phyloP scores from a whole-genome alignment of 2,329 filamentous ascomycete species.

The Colletotrichum lindemuthianum region DNA sequence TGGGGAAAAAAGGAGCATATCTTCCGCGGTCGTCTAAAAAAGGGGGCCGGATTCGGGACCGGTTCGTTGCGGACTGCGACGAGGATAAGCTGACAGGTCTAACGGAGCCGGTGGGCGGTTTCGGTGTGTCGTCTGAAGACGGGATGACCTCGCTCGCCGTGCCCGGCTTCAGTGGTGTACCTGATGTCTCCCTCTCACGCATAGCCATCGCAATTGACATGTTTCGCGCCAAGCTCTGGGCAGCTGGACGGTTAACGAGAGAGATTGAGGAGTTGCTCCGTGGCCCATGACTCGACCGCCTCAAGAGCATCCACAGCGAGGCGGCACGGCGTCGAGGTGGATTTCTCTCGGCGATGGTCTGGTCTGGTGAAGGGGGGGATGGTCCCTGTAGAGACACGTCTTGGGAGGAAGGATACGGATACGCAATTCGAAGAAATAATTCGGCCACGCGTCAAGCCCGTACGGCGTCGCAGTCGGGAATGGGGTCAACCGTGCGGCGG shows the following conservation, averaged over 20 bases:
- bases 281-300: slow-evolving; percentile 28
- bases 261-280: slow-evolving; percentile 14
- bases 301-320: slow-evolving; percentile 32
- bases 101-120: slow-evolving; percentile 19
- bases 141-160: slow-evolving; percentile 16
- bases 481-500: slow-evolving; percentile 3
- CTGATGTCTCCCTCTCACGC: not conserved
- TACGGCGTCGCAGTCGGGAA: slow-evolving; percentile 26
- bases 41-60: slow-evolving; percentile 8
- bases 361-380: slow-evolving; percentile 7
- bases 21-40: not conserved
- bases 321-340: slow-evolving; percentile 10
- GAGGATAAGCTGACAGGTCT: slow-evolving; percentile 21
- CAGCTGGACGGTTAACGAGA: slow-evolving; percentile 1
- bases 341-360: not conserved
- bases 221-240: slow-evolving; percentile 15
- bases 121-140: slow-evolving; percentile 16
- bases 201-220: not conserved
- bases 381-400: slow-evolving; percentile 28
- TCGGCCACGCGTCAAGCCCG: slow-evolving; percentile 1
- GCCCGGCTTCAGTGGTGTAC: not conserved
- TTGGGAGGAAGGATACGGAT: slow-evolving; percentile 13
- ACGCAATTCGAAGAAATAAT: slow-evolving; percentile 11
- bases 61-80: not conserved
- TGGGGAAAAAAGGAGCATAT: not conserved